Conservation (phyloP, 2,329 filamentous ascomycete genomes). For the Furcasterigmium furcatum region DNA sequence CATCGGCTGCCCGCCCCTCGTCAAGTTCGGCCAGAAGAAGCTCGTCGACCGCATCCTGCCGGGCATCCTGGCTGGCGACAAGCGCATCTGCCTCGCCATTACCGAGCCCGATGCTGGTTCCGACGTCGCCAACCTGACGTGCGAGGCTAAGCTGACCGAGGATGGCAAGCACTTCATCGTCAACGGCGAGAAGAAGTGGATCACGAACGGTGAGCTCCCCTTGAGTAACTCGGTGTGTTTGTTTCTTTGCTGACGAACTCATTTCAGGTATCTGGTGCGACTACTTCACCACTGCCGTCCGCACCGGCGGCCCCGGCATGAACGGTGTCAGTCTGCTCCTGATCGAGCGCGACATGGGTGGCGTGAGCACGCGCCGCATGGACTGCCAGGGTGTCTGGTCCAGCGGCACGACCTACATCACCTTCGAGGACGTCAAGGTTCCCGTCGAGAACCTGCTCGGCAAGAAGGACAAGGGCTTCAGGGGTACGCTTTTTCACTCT, state of each 20-base stretch:
- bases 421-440: slow-evolving; percentile 98
- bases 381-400: slow-evolving; percentile 98
- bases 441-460: slow-evolving; percentile 98
- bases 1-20: slow-evolving; percentile 86
- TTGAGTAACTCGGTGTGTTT: background rate
- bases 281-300: slow-evolving; percentile 96
- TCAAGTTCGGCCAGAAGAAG: slow-evolving; percentile 86
- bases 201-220: slow-evolving; percentile 80
- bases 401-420: slow-evolving; percentile 93
- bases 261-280: slow-evolving; percentile 69
- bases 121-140: slow-evolving; percentile 92
- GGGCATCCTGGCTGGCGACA: slow-evolving; percentile 84
- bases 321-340: slow-evolving; percentile 87
- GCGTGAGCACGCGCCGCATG: slow-evolving; percentile 92
- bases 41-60: slow-evolving; percentile 86
- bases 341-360: slow-evolving; percentile 80
- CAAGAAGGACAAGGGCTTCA: slow-evolving; percentile 98
- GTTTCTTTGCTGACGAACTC: background rate
- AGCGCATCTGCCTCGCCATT: slow-evolving; percentile 96
- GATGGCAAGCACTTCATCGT: slow-evolving; percentile 99
- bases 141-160: slow-evolving; percentile 89
- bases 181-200: slow-evolving; percentile 99
- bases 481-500: slow-evolving; percentile 49
- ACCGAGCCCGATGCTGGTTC: slow-evolving; percentile 94
- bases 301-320: slow-evolving; percentile 87